Evolutionary conservation across 768 basidiomycete genomes (phyloP).

Genomic region (Fistulinella prunicolor): DNA sequence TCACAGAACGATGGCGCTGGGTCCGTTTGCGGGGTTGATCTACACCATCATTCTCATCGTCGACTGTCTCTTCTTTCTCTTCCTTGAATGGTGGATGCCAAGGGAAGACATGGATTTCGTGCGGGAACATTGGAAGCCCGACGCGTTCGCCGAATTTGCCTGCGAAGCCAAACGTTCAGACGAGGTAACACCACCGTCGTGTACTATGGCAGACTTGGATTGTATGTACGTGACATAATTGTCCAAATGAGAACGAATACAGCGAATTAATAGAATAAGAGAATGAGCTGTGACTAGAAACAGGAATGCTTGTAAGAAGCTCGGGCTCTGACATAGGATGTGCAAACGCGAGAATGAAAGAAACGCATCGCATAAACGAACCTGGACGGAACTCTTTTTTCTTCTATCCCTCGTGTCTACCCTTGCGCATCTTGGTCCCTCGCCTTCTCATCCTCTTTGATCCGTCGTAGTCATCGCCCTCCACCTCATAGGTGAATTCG

Average conservation of each 20-base stretch:
- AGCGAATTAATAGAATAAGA: conserved; percentile 12
- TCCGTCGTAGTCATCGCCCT: conserved; percentile 24
- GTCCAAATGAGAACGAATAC: not conserved
- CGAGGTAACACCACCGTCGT: too few relatives aligned
- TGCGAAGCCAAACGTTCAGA: not conserved
- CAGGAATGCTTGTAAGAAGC: too few relatives aligned
- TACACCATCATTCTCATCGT: conserved; percentile 86
- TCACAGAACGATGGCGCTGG: conserved; percentile 70
- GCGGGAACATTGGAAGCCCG: conserved; percentile 55
- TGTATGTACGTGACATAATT: not conserved
- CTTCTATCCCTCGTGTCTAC: conserved; percentile 7
- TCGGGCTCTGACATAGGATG: too few relatives aligned
- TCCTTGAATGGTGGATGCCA: conserved; percentile 85
- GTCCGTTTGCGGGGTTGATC: conserved; percentile 80
- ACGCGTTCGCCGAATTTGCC: conserved; percentile 21
- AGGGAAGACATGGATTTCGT: conserved; percentile 76
- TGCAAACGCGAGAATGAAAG: not conserved
- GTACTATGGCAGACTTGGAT: not conserved
- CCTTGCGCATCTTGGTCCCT: conserved; percentile 19
- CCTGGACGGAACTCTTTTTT: not conserved
- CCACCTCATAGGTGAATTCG: conserved; percentile 11
- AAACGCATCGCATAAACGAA: not conserved
- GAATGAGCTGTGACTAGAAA: not conserved
- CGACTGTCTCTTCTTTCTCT: conserved; percentile 81
- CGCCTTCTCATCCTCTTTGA: conserved; percentile 23